Evolutionary conservation across 192 early-diverging fungal species (phyloP), one percentile per base, ranked within the genome.

Genomic region (Coemansia sp.): DNA sequence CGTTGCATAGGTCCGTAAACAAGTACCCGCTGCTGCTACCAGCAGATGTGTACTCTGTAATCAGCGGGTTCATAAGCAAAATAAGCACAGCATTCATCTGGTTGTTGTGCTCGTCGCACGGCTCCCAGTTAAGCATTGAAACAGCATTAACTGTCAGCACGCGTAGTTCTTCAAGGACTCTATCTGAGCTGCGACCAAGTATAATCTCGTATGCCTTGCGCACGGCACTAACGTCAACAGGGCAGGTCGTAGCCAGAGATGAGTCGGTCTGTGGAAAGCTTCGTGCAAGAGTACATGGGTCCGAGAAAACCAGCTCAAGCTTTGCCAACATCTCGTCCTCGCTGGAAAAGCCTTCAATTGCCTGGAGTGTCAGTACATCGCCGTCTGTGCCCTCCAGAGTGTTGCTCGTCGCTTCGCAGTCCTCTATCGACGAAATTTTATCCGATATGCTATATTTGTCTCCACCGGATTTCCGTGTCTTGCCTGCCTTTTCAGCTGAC

Each of bases 1-100:
- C 52, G 19, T 59, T 69, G 55, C 78, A 80, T 15, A 80, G 71
- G 27, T 80, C 71, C 0, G 78, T 68, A 43, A 80, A 69, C 41
- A 71, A 46, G 11, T 41, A 50, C 9, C 59, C 62, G 27, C 49
- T 48, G 55, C 64, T 61, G 11, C 43, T 48, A 52, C 68, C 55
- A 9, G 61, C 52, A 38, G 58, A 61, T 10, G 33, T 25, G 24
- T 73, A 73, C 39, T 80, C 71, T 22, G 40, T 38, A n/a, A 80
- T 64, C 21, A 25, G 51, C 14, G 78, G 78, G 33, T 68, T 67
- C n/a, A 74, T 57, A 9, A 80, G 65, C 21, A 73, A 25, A 18
- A 80, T 74, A 17, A 80, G 61, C 43, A 73, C 49, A 2, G 78
- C 78, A 15, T 59, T 71, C 48, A 65, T 68, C 39, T 74, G 67